phyloP scores from a whole-genome alignment of 805 yeast genomes.

The Schwanniomyces pseudopolymorphus region DNA sequence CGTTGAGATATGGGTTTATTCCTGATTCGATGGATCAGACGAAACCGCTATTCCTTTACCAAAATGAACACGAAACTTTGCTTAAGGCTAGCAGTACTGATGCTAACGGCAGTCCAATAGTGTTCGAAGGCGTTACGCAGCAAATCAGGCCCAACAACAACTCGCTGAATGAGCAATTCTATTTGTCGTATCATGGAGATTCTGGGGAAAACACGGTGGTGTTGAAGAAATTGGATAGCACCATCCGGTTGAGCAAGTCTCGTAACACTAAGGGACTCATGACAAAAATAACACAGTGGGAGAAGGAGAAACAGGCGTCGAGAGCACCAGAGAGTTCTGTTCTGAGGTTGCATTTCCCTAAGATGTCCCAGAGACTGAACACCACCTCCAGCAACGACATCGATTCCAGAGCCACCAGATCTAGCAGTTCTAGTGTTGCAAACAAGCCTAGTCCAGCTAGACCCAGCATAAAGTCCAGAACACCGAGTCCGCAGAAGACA shows the following conservation, averaged over 20 bases:
- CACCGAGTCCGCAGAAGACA: background rate
- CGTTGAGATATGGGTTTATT: slow-evolving; percentile 40
- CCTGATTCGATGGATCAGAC: slow-evolving; percentile 42
- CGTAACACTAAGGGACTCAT: slow-evolving; percentile 32
- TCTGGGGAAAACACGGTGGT: slow-evolving; percentile 13
- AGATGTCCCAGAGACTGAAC: background rate
- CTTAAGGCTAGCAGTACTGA: slow-evolving; percentile 29
- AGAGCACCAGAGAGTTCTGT: background rate
- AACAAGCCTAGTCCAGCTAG: background rate
- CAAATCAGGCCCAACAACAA: slow-evolving; percentile 16
- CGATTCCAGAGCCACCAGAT: background rate
- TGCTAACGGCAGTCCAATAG: slow-evolving; percentile 20
- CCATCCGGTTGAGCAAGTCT: slow-evolving; percentile 38
- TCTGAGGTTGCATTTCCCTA: slow-evolving; percentile 2
- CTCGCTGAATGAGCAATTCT: slow-evolving; percentile 27
- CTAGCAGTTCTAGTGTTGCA: background rate
- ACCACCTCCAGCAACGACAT: background rate
- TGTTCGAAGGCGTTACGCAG: slow-evolving; percentile 41
- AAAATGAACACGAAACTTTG: slow-evolving; percentile 31
- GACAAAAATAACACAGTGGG: slow-evolving; percentile 22
- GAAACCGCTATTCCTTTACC: slow-evolving; percentile 32
- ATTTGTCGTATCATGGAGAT: slow-evolving; percentile 19
- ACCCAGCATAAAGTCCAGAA: background rate
- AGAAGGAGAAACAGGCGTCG: slow-evolving; percentile 5
- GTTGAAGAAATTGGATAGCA: slow-evolving; percentile 26